A percentile compares a stretch with the other conserved stretches of the same genome.
These are phyloP conservation scores for Acarospora socialis DNA, from an alignment of 2,329 filamentous ascomycete genomes.

Conservation along the genomic window DNA sequence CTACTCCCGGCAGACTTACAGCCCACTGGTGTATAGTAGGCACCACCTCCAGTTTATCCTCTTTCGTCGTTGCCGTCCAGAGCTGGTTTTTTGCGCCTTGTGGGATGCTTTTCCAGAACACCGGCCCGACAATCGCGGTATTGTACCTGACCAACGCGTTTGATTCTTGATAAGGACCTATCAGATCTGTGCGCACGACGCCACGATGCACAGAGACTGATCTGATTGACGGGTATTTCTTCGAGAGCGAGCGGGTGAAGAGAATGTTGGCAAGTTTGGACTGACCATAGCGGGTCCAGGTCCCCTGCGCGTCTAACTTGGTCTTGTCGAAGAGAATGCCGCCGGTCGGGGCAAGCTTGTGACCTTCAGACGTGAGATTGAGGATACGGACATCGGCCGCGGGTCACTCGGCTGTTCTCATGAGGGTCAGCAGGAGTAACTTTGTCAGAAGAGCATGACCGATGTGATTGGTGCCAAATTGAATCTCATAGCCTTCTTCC, in stretches of 20 bases:
- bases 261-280: constrained; percentile 36
- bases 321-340: constrained; percentile 25
- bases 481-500: constrained; percentile 35
- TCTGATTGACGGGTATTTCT: constrained; percentile 24
- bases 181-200: constrained; percentile 25
- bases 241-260: constrained; percentile 27
- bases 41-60: constrained; percentile 1
- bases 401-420: constrained; percentile 24
- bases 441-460: constrained; percentile 36
- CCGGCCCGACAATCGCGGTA: constrained; percentile 3
- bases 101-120: constrained; percentile 5
- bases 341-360: constrained; percentile 13
- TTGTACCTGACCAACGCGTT: constrained; percentile 5
- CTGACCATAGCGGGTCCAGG: constrained; percentile 29
- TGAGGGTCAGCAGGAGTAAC: constrained; percentile 30
- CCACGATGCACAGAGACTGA: constrained; percentile 29
- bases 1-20: constrained; percentile 4
- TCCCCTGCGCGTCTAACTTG: too few relatives aligned
- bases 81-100: constrained; percentile 8
- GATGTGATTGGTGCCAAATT: constrained; percentile 38
- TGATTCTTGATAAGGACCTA: constrained; percentile 11
- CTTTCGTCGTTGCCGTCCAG: background rate
- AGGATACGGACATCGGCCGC: constrained; percentile 32
- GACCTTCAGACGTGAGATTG: constrained; percentile 22
- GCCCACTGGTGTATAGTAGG: constrained; percentile 9